These are phyloP conservation scores for Stentor coeruleus DNA, from an alignment of 73 alveolate species.

Conservation along the genomic window DNA sequence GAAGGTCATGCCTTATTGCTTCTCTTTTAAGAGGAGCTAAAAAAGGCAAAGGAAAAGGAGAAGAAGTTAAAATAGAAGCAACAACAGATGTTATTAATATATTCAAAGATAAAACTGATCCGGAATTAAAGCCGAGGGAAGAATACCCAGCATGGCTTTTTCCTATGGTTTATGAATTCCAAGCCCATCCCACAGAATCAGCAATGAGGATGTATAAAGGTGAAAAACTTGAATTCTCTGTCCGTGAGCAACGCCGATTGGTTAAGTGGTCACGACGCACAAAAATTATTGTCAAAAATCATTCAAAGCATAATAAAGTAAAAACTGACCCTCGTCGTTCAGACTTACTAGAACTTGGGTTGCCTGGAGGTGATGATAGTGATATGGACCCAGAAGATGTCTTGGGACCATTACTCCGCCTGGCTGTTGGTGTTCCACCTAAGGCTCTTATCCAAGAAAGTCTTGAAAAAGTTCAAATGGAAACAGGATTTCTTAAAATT, in stretches of 20 bases:
- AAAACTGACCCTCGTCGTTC: neutral
- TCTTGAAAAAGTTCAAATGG: neutral
- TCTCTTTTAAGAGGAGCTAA: neutral
- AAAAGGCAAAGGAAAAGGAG: constrained; percentile 10
- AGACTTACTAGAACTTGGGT: neutral
- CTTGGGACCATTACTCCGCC: neutral
- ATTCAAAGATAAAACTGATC: neutral
- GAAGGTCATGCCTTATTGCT: neutral
- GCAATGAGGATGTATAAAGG: neutral
- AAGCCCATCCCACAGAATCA: neutral
- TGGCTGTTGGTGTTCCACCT: neutral
- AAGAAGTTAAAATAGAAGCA: neutral
- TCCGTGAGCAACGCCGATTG: neutral
- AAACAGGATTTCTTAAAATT: neutral
- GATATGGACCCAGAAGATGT: neutral
- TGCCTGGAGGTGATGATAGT: neutral
- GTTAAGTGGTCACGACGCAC: neutral
- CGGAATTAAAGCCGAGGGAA: neutral
- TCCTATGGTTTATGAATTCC: neutral
- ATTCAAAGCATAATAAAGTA: neutral
- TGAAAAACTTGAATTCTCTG: neutral
- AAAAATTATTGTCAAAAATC: neutral
- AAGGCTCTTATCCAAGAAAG: neutral
- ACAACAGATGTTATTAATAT: neutral
- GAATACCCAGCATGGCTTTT: constrained; percentile 3